Base-by-base conservation (phyloP, 768 basidiomycete species). In the Boletus vinaceobasis region DNA sequence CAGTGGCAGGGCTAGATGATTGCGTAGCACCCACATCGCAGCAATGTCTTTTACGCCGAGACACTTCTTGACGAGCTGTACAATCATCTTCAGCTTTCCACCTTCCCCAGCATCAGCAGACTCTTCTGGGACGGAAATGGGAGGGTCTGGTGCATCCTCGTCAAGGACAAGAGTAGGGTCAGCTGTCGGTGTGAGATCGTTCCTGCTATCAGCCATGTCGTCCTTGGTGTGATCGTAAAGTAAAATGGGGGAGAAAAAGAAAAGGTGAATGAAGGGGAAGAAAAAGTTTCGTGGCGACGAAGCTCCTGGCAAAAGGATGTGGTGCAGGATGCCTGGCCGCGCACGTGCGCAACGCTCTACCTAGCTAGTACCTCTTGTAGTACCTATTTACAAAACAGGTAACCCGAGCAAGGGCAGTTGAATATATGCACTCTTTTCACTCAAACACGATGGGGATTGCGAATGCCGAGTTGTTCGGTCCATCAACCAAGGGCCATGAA, bases 41-140 rank as follows among this genome's bases (percentile, higher is more conserved):
- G 93, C 94, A 58, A 98, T 91, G 68, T 97, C 95, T 74, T 95
- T 94, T 42, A 96, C 93, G 7, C 93, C 94, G 32, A 97, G 77
- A 63, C 83, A 93, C 73, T 88, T 92, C 77, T 93, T 94, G 60
- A 95, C 83, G 51, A 98, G 82, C 67, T 88, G 85, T 17, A 98
- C 77, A 46, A 98, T 91, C 86, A 95, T 93, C 81, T 89, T 94
- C 56, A 97, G 77, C 79, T 90, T 95, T 44, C 92, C 89, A 56
- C 92, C 90, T 69, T 98, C 95, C 32, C 89, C 87, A 39, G 78
- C 65, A 54, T 92, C 90, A 39, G 76, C 79, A 39, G 79, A 69
- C 59, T 90, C 88, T 49, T 90, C 88, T 53, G 87, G 85, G 5
- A 90, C 79, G 14, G 86, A 82, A 43, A 90, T 81, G 52, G 86